Base-by-base conservation (phyloP, 1,139 yeast species). In the Hansenula anomala region DNA sequence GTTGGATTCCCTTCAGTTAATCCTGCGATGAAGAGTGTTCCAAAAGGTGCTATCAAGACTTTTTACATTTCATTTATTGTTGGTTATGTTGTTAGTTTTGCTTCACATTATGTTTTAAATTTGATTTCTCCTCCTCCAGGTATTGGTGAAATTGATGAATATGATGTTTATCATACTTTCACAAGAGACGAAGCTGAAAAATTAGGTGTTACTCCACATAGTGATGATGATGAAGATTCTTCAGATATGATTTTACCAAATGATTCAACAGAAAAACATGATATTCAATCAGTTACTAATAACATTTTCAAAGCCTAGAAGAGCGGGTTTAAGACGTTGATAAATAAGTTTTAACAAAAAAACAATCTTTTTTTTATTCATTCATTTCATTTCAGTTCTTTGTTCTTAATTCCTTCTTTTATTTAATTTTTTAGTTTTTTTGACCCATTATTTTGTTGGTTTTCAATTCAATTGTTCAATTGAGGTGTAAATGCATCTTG, bases 81-180 rank as follows among this genome's bases (percentile, higher is more conserved):
- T 45, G 69, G 67, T 3, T 64, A 62, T 37, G 50, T 52, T 5
- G 54, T 63, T 30, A 49, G 59, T 4, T 62, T 62, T 41, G 32
- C 55, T 7, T 47, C 54, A 8, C 61, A 60, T 43, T 49, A 45
- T 14, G 37, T 48, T 0, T 36, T 62, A 33, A 56, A 58, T 41
- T 32, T 37, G 18, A 25, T 63, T 11, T 63, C 51, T 41, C 69
- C 69, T 19, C 59, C 63, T 3, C 45, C 44, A 29, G 66, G 63
- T 8, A 34, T 61, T 9, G 70, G 63, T n/a, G 57, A 54, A 37
- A 40, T 52, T n/a, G 70, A 66, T 43, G 57, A 55, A 4, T 47
- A 49, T 18, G 69, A 66, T 42, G 46, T 55, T 6, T 64, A 47
- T 41, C 63, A 61, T 15, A 65, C 69, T 1, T 65, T 62, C 41